Evolutionary conservation across 768 basidiomycete species (phyloP), one percentile per base, ranked within the genome.

Genomic region (Amyloporia xantha): DNA sequence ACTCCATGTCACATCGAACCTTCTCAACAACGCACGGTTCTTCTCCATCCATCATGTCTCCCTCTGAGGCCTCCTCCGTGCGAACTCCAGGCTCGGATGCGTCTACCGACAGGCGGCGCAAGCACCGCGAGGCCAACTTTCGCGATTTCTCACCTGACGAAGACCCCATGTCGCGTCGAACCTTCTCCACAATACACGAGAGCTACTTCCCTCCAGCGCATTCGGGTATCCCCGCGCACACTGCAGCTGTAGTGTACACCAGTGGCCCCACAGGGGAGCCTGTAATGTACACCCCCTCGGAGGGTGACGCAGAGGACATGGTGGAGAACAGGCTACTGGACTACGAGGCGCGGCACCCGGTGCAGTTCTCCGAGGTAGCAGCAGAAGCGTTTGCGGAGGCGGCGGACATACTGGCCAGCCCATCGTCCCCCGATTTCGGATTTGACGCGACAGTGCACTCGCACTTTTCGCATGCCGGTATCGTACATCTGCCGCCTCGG

Each of bases 391-490:
- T 62, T 40, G 49, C 54, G 4, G 54, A 54, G 24, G 4, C 50
- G 2, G 40, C 42, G 24, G 39, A 33, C 20, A 40, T 47, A 15
- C 48, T 54, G 3, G 48, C 46, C 10, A 15, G 37, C 33, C 23
- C 35, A 0, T 48, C 48, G 5, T 49, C 21, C 2, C 7, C 21
- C 15, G 5, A 36, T 47, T 12, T 33, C 15, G 13, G 33, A 26
- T 25, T n/a, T 25, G 44, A 25, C 24, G 17, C 33, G 28, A 13
- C 19, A 5, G 7, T 45, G 17, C 44, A 45, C 30, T n/a, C 27
- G 7, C 28, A 59, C 51, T 61, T 60, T 44, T 64, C 62, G 9
- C 57, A 60, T 35, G 48, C 53, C n/a, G 63, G 63, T 1, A 61
- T 61, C 44, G 62, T 65, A 11, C 62, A 61, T 47, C 59, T 65